Evolutionary conservation across 768 basidiomycete genomes (phyloP).

Genomic region (Phanerodontia chrysosporium): DNA sequence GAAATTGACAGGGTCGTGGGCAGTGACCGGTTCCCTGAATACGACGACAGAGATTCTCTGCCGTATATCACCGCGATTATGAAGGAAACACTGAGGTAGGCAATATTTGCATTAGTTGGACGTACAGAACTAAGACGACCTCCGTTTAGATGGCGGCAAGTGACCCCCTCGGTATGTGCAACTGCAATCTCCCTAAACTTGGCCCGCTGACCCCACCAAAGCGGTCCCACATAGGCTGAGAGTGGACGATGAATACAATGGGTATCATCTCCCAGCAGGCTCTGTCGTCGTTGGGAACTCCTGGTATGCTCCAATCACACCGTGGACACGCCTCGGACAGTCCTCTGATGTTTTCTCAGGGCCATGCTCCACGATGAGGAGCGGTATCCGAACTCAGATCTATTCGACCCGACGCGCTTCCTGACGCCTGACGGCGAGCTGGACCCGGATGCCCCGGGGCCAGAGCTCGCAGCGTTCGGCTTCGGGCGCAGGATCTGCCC

Average conservation of each 20-base stretch:
- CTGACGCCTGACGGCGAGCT: constrained; percentile 13
- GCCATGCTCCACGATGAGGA: constrained; percentile 17
- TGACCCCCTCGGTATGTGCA: background rate
- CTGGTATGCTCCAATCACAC: background rate
- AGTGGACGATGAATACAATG: constrained; percentile 28
- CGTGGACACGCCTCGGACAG: too few species aligned
- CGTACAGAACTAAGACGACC: too few species aligned
- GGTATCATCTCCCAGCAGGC: constrained; percentile 29
- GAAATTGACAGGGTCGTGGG: constrained; percentile 3
- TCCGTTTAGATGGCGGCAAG: background rate
- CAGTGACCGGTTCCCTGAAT: background rate
- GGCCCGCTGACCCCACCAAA: too few species aligned
- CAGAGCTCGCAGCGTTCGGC: constrained; percentile 11
- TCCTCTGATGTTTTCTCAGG: too few species aligned
- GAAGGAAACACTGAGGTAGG: background rate
- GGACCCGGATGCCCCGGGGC: constrained; percentile 6
- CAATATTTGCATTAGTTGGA: background rate
- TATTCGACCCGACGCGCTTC: constrained; percentile 21
- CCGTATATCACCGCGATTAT: background rate
- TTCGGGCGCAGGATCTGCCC: constrained; percentile 21
- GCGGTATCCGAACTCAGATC: constrained; percentile 15
- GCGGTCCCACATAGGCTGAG: constrained; percentile 24
- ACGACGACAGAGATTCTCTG: background rate
- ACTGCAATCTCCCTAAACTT: too few species aligned
- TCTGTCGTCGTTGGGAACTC: constrained; percentile 8